Base-by-base conservation (phyloP, 2,329 filamentous ascomycete species). In the Diaporthe eres region DNA sequence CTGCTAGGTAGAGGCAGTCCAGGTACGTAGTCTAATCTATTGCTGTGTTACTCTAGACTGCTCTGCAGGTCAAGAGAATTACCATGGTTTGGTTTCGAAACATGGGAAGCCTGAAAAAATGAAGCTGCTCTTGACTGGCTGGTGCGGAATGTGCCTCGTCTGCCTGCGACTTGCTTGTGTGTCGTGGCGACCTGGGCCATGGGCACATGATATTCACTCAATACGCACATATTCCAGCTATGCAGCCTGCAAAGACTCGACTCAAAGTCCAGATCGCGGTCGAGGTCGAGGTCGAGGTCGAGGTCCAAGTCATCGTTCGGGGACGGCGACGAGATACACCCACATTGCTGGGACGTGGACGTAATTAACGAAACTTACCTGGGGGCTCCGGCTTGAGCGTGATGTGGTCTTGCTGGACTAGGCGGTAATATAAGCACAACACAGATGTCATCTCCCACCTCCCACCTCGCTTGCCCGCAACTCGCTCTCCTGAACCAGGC, bases 391-490 rank as follows among this genome's bases (percentile, higher is more conserved):
- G 44, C 63, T 39, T 51, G 63, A 68, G 42, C 63, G 5, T 39
- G 44, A 22, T 17, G 8, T 31, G 44, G 44, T 51, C 31, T 68
- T 31, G 65, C 22, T 42, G 25, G 61, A 49, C 61, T 65, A 25
- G 34, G 34, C 49, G 34, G 47, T 70, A 70, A 70, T 68, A 68
- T 70, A 42, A 70, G 49, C 49, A 70, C 65, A 70, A 31, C 34
- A 70, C 65, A 70, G n/a, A 42, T 31, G 65, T 70, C 65, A 70
- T 70, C 65, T 55, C 65, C 44, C 63, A 51, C 44, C 63, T 68
- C 63, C 42, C 65, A 70, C 65, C 65, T 70, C 65, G 65, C 49
- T 55, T 55, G 65, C 65, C 49, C 28, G 65, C 65, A 34, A 39
- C 44, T 31, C 42, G n/a, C 47, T 28, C 28, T 53, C 49, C 65